Evolutionary conservation across 805 yeast species (phyloP).

Genomic region (Metschnikowia drakensbergensis): DNA sequence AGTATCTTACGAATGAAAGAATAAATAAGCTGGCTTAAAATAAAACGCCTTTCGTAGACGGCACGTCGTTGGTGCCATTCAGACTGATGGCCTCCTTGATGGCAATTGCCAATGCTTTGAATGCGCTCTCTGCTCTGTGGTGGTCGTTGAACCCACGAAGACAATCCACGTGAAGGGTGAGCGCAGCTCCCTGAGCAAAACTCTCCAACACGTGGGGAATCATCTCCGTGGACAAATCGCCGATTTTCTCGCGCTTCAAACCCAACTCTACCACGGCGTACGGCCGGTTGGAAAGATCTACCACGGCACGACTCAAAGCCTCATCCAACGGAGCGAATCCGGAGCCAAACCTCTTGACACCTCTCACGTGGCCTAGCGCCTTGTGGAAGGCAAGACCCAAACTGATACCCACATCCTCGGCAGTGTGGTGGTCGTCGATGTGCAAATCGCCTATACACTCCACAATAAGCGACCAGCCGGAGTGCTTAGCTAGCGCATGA

Average conservation of each 20-base stretch:
- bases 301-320: slow-evolving; percentile 93
- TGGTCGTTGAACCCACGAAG: slow-evolving; percentile 93
- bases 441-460: slow-evolving; percentile 93
- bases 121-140: slow-evolving; percentile 93
- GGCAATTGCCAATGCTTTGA: slow-evolving; percentile 93
- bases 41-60: slow-evolving; percentile 94
- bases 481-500: slow-evolving; percentile 93
- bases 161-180: slow-evolving; percentile 93
- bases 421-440: slow-evolving; percentile 95
- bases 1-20: not conserved
- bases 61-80: slow-evolving; percentile 87
- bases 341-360: slow-evolving; percentile 87
- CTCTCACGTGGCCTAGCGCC: slow-evolving; percentile 85
- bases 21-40: slow-evolving; percentile 34
- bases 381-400: slow-evolving; percentile 84
- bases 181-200: slow-evolving; percentile 87
- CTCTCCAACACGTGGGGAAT: slow-evolving; percentile 95
- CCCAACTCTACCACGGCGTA: slow-evolving; percentile 88
- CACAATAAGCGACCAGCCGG: slow-evolving; percentile 90
- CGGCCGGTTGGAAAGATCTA: slow-evolving; percentile 91
- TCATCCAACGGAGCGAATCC: slow-evolving; percentile 97
- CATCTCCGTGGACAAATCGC: slow-evolving; percentile 92
- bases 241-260: slow-evolving; percentile 86
- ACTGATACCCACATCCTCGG: slow-evolving; percentile 94
- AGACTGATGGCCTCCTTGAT: slow-evolving; percentile 77